Evolutionary conservation across 2,329 filamentous ascomycete genomes (phyloP), one percentile per base, ranked within the genome.

Genomic region (Scedosporium dehoogii): DNA sequence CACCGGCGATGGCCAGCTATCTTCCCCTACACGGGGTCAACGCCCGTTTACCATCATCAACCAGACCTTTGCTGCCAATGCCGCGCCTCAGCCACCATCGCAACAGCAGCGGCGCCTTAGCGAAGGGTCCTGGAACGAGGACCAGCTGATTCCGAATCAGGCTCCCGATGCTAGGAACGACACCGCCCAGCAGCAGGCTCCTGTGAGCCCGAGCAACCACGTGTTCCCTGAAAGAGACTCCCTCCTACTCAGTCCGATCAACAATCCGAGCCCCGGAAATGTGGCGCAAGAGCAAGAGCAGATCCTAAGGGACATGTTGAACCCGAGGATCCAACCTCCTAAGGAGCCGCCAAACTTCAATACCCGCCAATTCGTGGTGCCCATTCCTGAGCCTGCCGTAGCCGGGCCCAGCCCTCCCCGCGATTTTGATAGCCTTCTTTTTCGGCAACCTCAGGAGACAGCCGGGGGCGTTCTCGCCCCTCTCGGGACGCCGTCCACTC

Each of bases 11-110:
- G 59, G 51, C 5, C 38, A 61, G 7, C 64, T 65, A 23, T 63
- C 69, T 29, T 69, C 71, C 6, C 65, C 71, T 6, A 64, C 69
- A 1, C 63, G 69, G 21, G 69, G 69, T 33, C 68, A 71, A 53
- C 70, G 68, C 46, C 71, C 72, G 33, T 72, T 73, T 65, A 71
- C 73, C 60, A 67, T 75, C 48, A 70, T 75, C 61, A 73, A 74
- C 62, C 73, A 75, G 59, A 61, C 62, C 27, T 62, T 57, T 25
- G 25, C 38, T 6, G 10, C 60, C 23, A 44, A n/a, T 4, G 25
- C 33, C 3, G 16, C 25, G n/a, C 42, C 23, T 16, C 60, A 23
- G 9, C 27, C n/a, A 6, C 29, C 57, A 4, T 3, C 23, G 23
- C 38, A 23, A 12, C 48, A 23, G 9, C 48, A 27, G 33, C 27